Evolutionary conservation across 768 basidiomycete genomes (phyloP).

Genomic region (Lepiota brunneoincarnata): DNA sequence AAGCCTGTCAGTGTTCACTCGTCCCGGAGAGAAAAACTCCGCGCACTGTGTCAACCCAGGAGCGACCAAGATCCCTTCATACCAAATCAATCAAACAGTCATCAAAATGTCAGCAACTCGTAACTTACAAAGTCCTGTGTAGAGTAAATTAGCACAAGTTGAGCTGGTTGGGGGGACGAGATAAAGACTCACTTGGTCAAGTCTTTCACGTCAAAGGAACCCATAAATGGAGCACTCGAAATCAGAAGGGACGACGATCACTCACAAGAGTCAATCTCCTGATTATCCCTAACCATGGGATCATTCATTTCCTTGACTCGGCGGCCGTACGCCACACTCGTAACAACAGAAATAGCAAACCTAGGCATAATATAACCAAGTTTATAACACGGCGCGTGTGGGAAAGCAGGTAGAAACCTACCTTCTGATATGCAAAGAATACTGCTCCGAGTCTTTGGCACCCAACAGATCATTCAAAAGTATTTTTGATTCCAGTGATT

Average conservation of each 20-base stretch:
- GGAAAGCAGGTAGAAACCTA: conserved; percentile 7
- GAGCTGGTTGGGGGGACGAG: not conserved
- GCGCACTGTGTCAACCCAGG: conserved; percentile 11
- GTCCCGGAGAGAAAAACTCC: not conserved
- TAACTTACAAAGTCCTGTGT: conserved; percentile 4
- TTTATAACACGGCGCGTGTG: not conserved
- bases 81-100: not conserved
- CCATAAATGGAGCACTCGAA: not conserved
- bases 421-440: conserved; percentile 18
- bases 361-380: conserved; percentile 11
- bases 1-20: not conserved
- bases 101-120: not conserved
- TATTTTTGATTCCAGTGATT: conserved; percentile 21
- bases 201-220: conserved; percentile 7
- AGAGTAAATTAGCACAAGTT: not conserved
- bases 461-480: conserved; percentile 20
- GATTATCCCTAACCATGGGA: conserved; percentile 19
- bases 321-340: conserved; percentile 22
- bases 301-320: conserved; percentile 21
- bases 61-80: conserved; percentile 13
- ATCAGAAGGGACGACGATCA: conserved; percentile 2
- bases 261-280: conserved; percentile 22
- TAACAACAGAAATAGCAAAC: conserved; percentile 22
- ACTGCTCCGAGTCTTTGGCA: conserved; percentile 13
- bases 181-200: conserved; percentile 4